Evolutionary conservation across 2,329 filamentous ascomycete genomes (phyloP).

Genomic region (Podosphaera xanthii): DNA sequence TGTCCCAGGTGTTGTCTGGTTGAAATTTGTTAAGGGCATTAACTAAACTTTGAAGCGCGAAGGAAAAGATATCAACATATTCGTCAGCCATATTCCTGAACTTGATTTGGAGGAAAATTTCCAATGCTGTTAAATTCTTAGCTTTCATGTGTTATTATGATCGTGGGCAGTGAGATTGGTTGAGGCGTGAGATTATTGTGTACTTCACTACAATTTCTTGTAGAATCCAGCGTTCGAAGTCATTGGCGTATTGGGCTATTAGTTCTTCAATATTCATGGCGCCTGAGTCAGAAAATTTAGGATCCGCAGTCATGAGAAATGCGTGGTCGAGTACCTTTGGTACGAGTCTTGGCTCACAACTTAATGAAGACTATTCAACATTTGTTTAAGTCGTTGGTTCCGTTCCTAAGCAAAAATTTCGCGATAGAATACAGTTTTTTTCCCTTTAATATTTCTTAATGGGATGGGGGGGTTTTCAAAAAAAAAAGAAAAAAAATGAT

Average conservation of each 20-base stretch:
- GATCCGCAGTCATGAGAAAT: slow-evolving; percentile 22
- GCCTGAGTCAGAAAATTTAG: slow-evolving; percentile 15
- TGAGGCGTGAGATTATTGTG: not conserved
- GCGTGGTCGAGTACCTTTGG: too few species aligned
- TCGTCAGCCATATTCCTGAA: not conserved
- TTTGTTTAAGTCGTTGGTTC: too few species aligned
- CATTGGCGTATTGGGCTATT: not conserved
- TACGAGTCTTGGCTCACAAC: too few species aligned
- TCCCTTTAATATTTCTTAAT: too few species aligned
- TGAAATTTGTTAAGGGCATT: not conserved
- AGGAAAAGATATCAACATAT: not conserved
- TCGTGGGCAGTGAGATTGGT: not conserved
- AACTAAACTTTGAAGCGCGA: not conserved
- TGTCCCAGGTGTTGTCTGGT: not conserved
- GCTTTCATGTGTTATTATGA: not conserved
- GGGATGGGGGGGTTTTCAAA: too few species aligned
- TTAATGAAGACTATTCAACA: too few species aligned
- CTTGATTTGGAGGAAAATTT: not conserved
- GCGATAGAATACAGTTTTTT: too few species aligned
- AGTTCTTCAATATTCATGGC: not conserved
- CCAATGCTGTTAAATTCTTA: not conserved
- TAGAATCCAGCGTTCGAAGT: not conserved
- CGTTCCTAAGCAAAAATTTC: too few species aligned
- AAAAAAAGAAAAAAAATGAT: too few species aligned
- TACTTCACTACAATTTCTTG: not conserved